These are phyloP conservation scores for Alectoria sarmentosa DNA, from an alignment of 495 filamentous ascomycete genomes.

Conservation along the genomic window DNA sequence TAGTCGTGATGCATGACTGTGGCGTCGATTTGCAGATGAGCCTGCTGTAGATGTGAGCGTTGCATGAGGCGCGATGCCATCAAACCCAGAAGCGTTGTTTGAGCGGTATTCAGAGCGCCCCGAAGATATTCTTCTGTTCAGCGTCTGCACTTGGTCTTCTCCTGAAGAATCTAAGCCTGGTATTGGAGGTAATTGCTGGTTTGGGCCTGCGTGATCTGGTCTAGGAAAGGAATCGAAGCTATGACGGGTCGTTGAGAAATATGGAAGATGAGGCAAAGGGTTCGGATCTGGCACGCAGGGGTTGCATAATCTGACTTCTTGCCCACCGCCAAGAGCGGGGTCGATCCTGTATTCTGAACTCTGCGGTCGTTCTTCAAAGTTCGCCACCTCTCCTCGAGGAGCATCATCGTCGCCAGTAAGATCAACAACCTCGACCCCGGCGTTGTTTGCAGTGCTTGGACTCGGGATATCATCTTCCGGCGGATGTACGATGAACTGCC, in stretches of 20 bases:
- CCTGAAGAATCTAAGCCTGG: background rate
- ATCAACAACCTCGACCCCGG: constrained; percentile 31
- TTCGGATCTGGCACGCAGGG: constrained; percentile 93
- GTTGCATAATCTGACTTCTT: constrained; percentile 87
- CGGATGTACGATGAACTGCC: constrained; percentile 86
- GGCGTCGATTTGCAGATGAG: constrained; percentile 4
- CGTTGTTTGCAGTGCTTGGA: constrained; percentile 9
- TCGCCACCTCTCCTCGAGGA: constrained; percentile 15
- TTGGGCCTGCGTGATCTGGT: constrained; percentile 2
- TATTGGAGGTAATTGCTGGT: constrained; percentile 2
- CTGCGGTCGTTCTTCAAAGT: constrained; percentile 19
- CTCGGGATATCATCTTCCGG: constrained; percentile 39
- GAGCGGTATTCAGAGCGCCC: constrained; percentile 13
- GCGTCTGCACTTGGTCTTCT: constrained; percentile 1
- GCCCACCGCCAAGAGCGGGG: constrained; percentile 64
- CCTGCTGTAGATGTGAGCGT: constrained; percentile 3
- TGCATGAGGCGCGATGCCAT: constrained; percentile 1
- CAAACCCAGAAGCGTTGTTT: constrained; percentile 12
- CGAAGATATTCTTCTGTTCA: constrained; percentile 10
- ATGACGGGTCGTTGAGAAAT: constrained; percentile 11
- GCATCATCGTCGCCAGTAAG: constrained; percentile 36
- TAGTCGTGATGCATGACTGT: constrained; percentile 12
- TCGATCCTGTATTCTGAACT: constrained; percentile 35
- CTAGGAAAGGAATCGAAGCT: constrained; percentile 14
- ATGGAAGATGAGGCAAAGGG: constrained; percentile 49